phyloP scores from a whole-genome alignment of 441 rosid genomes.

The Cnidoscolus chayamansa region DNA sequence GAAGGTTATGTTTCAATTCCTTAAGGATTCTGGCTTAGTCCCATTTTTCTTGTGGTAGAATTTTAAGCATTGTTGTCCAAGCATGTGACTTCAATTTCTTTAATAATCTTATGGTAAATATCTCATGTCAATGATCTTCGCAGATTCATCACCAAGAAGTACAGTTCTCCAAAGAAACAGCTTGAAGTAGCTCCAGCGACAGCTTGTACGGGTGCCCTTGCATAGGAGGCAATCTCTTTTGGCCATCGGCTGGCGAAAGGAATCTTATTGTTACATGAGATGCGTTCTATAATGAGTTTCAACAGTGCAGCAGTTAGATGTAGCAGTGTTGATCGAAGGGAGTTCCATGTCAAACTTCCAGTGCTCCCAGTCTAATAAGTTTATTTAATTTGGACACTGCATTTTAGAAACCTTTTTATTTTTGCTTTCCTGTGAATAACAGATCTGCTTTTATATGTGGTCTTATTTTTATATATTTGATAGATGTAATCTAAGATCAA shows the following conservation, averaged over 20 bases:
- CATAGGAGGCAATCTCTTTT: constrained; percentile 32
- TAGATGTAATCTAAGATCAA: background rate
- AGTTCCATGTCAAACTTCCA: constrained; percentile 8
- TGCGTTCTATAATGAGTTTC: constrained; percentile 2
- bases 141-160: constrained; percentile 92
- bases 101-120: background rate
- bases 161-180: constrained; percentile 58
- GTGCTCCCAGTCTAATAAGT: constrained; percentile 21
- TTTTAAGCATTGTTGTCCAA: background rate
- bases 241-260: background rate
- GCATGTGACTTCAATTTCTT: background rate
- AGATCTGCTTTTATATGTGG: background rate
- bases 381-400: constrained; percentile 7
- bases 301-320: constrained; percentile 25
- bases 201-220: constrained; percentile 64
- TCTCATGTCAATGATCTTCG: constrained; percentile 9
- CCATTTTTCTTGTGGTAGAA: background rate
- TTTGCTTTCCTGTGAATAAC: constrained; percentile 9
- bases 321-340: constrained; percentile 15
- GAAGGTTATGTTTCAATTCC: background rate
- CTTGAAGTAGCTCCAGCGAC: constrained; percentile 71
- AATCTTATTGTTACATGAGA: background rate
- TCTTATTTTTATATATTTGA: background rate
- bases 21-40: background rate
- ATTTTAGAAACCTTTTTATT: background rate